These are phyloP conservation scores for Tuber borchii DNA, from an alignment of 495 filamentous ascomycete species.

Conservation along the genomic window DNA sequence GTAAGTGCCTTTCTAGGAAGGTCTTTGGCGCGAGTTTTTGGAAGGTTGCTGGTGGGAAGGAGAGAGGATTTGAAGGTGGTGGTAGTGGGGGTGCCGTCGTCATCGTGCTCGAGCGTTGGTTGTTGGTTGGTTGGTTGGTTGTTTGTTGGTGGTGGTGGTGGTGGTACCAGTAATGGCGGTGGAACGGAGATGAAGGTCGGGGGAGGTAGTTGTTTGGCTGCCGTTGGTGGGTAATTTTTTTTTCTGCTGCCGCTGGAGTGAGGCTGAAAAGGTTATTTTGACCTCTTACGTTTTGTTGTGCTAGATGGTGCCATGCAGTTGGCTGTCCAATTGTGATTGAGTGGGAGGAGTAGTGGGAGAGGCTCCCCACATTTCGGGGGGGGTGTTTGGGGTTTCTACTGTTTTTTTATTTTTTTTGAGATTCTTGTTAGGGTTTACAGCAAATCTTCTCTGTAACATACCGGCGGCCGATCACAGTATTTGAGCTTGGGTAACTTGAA, in stretches of 20 bases:
- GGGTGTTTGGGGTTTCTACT: background rate
- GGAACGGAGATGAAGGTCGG: background rate
- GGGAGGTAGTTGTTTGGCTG: background rate
- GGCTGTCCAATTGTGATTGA: background rate
- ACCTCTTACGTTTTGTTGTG: background rate
- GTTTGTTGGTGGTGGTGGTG: background rate
- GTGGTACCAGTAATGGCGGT: background rate
- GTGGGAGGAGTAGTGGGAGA: background rate
- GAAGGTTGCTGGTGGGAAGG: constrained; percentile 73
- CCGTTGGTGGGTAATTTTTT: background rate
- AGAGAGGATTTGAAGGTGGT: constrained; percentile 44
- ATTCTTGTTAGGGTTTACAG: background rate
- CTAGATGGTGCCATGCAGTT: background rate
- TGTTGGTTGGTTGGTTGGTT: background rate
- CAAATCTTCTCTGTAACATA: background rate
- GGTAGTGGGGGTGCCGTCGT: constrained; percentile 10
- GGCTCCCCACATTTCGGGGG: background rate
- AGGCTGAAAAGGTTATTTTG: constrained; percentile 3
- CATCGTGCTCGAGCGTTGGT: background rate
- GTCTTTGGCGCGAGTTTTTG: constrained; percentile 82
- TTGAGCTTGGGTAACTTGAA: background rate
- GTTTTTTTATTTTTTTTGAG: background rate
- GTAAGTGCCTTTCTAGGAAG: constrained; percentile 81
- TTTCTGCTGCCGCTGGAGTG: background rate
- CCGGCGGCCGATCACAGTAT: too few species aligned